These are phyloP conservation scores for Eucalyptus urophylla DNA, from an alignment of 345 rosid genomes.

Conservation along the genomic window DNA sequence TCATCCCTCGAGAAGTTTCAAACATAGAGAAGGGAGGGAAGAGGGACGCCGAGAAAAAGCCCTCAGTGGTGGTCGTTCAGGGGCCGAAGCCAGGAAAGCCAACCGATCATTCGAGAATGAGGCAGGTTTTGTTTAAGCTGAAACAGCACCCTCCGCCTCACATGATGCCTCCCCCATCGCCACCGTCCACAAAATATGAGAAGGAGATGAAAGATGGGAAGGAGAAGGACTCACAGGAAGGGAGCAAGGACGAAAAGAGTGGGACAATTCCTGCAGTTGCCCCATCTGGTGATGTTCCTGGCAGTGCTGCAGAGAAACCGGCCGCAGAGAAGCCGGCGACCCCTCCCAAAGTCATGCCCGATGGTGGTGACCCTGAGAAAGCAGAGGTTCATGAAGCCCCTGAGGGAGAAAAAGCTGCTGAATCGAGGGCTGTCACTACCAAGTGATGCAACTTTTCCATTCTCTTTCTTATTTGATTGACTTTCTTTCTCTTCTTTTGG, in stretches of 20 bases:
- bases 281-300: background rate
- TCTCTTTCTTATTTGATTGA: background rate
- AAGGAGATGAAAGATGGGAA: background rate
- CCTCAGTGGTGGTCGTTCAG: constrained; percentile 52
- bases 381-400: constrained; percentile 5
- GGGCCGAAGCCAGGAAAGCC: constrained; percentile 95
- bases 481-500: background rate
- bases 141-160: constrained; percentile 73
- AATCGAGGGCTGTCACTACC: constrained; percentile 3
- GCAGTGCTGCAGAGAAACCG: background rate
- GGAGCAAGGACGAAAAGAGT: background rate
- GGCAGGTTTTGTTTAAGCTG: constrained; percentile 60
- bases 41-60: constrained; percentile 62
- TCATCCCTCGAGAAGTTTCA: constrained; percentile 78
- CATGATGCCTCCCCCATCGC: constrained; percentile 67
- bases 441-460: background rate
- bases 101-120: constrained; percentile 66
- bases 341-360: constrained; percentile 14
- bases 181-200: constrained; percentile 18
- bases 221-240: no score
- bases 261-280: constrained; percentile 6
- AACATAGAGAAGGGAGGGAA: constrained; percentile 63
- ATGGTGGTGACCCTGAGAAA: constrained; percentile 7
- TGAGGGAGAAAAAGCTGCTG: constrained; percentile 17
- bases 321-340: background rate